Base-by-base conservation (phyloP, 768 basidiomycete genomes). In the Coprinellus micaceus region DNA sequence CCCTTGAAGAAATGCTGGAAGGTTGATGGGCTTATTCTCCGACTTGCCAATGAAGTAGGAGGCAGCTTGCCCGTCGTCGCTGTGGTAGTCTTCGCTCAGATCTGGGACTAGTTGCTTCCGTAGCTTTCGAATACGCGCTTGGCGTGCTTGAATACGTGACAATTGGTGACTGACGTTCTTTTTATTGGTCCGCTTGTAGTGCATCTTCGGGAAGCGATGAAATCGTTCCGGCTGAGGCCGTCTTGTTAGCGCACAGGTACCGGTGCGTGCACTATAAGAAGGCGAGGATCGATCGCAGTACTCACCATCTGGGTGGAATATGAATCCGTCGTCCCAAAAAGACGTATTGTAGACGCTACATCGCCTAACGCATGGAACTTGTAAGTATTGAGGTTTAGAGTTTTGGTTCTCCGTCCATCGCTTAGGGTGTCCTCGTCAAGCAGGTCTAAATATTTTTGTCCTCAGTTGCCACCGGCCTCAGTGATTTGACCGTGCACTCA, bases 231-330 rank as follows among this genome's bases (percentile, higher is more conserved):
- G 28, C 48, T 50, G 46, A 33, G 7, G 33, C n/a, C n/a, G n/a
- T n/a, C n/a, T n/a, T n/a, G n/a, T n/a, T n/a, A n/a, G n/a, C n/a
- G n/a, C n/a, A n/a, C n/a, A n/a, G n/a, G n/a, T n/a, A n/a, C n/a
- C n/a, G n/a, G n/a, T n/a, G n/a, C n/a, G n/a, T n/a, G n/a, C n/a
- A n/a, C n/a, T n/a, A n/a, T n/a, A n/a, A n/a, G n/a, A n/a, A n/a
- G n/a, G n/a, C n/a, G n/a, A n/a, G n/a, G n/a, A n/a, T n/a, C n/a
- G n/a, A n/a, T n/a, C n/a, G n/a, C n/a, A n/a, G 13, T 10, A 61
- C 67, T 24, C 53, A 79, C 61, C 77, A 28, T 74, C 63, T 44
- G 21, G 61, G 62, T 67, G 67, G 45, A 58, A 46, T 6, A 41
- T n/a, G 55, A 57, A 47, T 57, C 48, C 2, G 55, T 57, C 2